Base-by-base conservation (phyloP, 2,329 filamentous ascomycete genomes). In the Scopulariopsis brevicaulis region DNA sequence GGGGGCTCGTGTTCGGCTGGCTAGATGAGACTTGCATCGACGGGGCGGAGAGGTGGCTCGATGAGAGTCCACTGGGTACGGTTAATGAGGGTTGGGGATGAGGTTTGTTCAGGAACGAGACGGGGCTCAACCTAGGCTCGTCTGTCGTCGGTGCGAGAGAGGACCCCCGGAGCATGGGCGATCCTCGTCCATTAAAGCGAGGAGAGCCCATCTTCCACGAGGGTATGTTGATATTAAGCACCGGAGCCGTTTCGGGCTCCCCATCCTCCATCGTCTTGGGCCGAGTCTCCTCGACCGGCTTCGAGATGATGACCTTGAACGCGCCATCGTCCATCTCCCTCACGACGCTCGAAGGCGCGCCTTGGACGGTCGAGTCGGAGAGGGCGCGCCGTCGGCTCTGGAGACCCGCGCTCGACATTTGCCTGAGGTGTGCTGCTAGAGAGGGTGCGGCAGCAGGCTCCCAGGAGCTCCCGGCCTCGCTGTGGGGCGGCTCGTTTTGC, bases 141-240 rank as follows among this genome's bases (percentile, higher is more conserved):
- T 93, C 89, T 6, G 83, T 86, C 2, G 83, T 86, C 2, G 89
- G 87, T 3, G 85, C 82, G 69, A 90, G 89, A 18, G 87, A 85
- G n/a, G 92, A 95, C 63, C 85, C 88, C 61, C 89, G 85, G 62
- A 96, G 77, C 61, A 90, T 80, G 2, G 89, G 84, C 2, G 87
- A 91, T 12, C 90, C 90, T 64, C 81, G 80, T 57, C 82, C 74
- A 62, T 87, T 93, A 70, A 96, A 96, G 59, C 84, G 83, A 20
- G 90, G 90, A 1, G 86, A 88, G 14, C 91, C 92, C 59, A 96
- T 76, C 63, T 86, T 85, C 77, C 92, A 95, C 59, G 89, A 86
- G 40, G 92, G 91, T 55, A 96, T 96, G 24, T 84, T 78, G 51
- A 93, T 80, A 63, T 91, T 82, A 55, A 95, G 75, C 40, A 84